Percentiles rank a stretch among this genome's conserved stretches.
Evolutionary conservation across 768 basidiomycete genomes (phyloP).

Genomic region (Podaxis sp.): DNA sequence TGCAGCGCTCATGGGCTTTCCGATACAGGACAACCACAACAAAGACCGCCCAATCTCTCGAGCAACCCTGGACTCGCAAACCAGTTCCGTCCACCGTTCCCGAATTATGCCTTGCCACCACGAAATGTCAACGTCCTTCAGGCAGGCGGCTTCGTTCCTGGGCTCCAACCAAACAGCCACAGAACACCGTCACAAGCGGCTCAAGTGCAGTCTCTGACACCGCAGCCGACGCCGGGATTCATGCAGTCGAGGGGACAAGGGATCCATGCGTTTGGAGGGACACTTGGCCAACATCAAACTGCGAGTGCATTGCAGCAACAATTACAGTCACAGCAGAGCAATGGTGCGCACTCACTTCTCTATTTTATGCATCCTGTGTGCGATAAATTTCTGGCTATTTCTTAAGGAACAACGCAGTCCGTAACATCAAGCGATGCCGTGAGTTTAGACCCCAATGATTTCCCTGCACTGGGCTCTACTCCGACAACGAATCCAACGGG

Average conservation of each 20-base stretch:
- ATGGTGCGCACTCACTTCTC: constrained; percentile 34
- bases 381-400: background rate
- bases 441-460: constrained; percentile 81
- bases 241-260: constrained; percentile 60
- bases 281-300: constrained; percentile 47
- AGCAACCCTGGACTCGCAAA: constrained; percentile 58
- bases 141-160: constrained; percentile 46
- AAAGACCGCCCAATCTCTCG: constrained; percentile 71
- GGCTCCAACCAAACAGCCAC: constrained; percentile 57
- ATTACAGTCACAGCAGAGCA: constrained; percentile 48
- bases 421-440: constrained; percentile 59
- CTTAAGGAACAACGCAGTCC: constrained; percentile 6
- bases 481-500: constrained; percentile 38
- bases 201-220: constrained; percentile 49
- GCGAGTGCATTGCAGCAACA: constrained; percentile 39
- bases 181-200: constrained; percentile 51
- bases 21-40: constrained; percentile 69
- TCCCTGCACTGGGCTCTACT: constrained; percentile 77
- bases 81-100: constrained; percentile 58
- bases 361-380: background rate
- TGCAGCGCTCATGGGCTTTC: constrained; percentile 20
- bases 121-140: constrained; percentile 50
- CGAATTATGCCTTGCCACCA: constrained; percentile 57
- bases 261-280: constrained; percentile 61
- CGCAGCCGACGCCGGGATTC: constrained; percentile 59